Evolutionary conservation across 1,284 basidiomycete genomes (phyloP), one percentile per base, ranked within the genome.

Genomic region (Cryptococcus deneoformans): DNA sequence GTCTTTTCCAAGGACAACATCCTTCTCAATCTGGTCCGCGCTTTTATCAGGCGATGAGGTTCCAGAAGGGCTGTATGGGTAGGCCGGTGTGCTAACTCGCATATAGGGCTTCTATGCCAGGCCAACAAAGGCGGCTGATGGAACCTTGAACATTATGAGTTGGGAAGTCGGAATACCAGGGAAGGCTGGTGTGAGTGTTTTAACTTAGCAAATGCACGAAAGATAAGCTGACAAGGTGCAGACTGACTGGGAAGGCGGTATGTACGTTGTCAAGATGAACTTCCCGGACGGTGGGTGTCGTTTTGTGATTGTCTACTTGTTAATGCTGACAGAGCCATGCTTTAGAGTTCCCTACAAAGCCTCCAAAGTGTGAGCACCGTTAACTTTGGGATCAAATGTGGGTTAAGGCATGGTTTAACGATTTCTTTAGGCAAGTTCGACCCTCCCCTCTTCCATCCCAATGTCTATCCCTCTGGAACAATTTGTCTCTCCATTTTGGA

Each of bases 161-260:
- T 99, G 96, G 96, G 96, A 99, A 76, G 92, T 96, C 6, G 96
- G 92, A 48, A 94, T 94, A 67, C 92, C 92, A 34, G 92, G 92
- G 37, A 94, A 93, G 79, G 62, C 81, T 49, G 82, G 82, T 57
- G 92, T 93, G 77, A 79, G 88, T 84, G 11, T 60, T 51, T 52
- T 6, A 43, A 5, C 16, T 42, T 9, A 7, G 10, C 44, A 29
- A 9, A 6, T 43, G 46, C 9, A 37, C 37, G 34, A 37, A 14
- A 47, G 53, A 53, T 52, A 44, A n/a, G 4, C 37, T 35, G 0
- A 38, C 16, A 29, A 12, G 10, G 43, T 24, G 34, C 65, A 99
- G 96, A 98, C 96, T 4, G 82, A 91, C 68, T 99, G 96, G 96
- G 94, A 95, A 73, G 89, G 88, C 46, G 96, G 96, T 29, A 79